Evolutionary conservation across 2,329 filamentous ascomycete genomes (phyloP), one percentile per base, ranked within the genome.

Genomic region (Trichoderma simmonsii): DNA sequence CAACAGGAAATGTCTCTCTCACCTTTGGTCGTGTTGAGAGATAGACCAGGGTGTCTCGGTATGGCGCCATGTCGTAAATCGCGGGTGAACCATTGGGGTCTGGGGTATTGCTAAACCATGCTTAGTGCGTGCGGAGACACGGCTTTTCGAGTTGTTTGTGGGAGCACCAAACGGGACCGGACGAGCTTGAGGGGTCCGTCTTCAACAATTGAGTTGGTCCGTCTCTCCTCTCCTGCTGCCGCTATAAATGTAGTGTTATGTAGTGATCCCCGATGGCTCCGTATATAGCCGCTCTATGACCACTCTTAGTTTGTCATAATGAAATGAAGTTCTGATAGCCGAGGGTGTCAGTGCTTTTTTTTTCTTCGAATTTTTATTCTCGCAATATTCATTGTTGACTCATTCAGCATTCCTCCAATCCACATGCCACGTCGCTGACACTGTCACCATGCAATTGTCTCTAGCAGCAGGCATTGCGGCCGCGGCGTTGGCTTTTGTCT

Each of bases 401-500:
- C 34, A 12, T 60, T 51, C 26, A 18, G 21, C n/a, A 12, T 24
- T 18, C 34, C 12, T 36, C 12, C 6, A 43, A 39, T 9, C 11
- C 24, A 30, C n/a, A 28, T 59, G 54, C 8, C 34, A 1, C 56
- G 3, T 51, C 12, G 28, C 6, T 34, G n/a, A 34, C 56, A 9
- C 54, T 8, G 56, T 7, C 67, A 54, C n/a, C 1, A 72, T 72
- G 66, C 67, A 70, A 14, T 24, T 72, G 24, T 54, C 54, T 24
- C 18, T 56, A 2, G 54, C 61, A 30, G 61, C 68, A 9, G 54
- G 57, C 36, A 18, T 73, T 51, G 71, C 21, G 21, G 32, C 36
- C 11, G 73, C 59, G 36, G 73, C 68, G 12, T 39, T 73, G 21
- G 30, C 71, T 57, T 26, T 74, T 39, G 68, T 63, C 57, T 69